A percentile compares a stretch with the other conserved stretches of the same genome.
Conservation (phyloP, 306 rosid genomes). For the Abrus pulchellus region DNA sequence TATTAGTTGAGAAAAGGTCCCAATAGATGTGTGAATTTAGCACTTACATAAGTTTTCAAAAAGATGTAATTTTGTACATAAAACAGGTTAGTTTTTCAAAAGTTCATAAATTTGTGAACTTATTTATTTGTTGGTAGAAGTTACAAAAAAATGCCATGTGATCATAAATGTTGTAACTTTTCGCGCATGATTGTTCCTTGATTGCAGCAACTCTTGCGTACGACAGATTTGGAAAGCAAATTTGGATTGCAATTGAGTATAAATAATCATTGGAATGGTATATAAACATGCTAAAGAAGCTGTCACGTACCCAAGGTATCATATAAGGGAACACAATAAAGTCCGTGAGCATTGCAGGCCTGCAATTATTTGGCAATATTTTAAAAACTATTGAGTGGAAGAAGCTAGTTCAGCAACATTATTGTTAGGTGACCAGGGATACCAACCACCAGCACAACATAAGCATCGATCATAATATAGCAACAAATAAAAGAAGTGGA, state of each 20-base stretch:
- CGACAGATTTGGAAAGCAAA: constrained; percentile 36
- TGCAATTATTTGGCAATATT: constrained; percentile 57
- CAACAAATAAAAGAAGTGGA: not conserved
- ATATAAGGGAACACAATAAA: constrained; percentile 93
- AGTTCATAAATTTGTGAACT: constrained; percentile 15
- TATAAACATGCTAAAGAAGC: constrained; percentile 43
- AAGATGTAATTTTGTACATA: not conserved
- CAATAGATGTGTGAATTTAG: constrained; percentile 16
- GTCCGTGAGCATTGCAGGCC: constrained; percentile 98
- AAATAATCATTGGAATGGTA: constrained; percentile 19
- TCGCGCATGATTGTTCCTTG: not conserved
- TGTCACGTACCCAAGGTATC: constrained; percentile 84
- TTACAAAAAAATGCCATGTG: constrained; percentile 10
- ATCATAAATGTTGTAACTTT: constrained; percentile 29
- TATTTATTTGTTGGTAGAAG: constrained; percentile 24
- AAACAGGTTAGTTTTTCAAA: constrained; percentile 20
- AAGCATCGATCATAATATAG: not conserved
- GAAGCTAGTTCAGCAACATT: constrained; percentile 34
- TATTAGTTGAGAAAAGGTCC: constrained; percentile 28
- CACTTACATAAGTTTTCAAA: constrained; percentile 8
- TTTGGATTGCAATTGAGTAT: constrained; percentile 24
- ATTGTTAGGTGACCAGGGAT: constrained; percentile 23
- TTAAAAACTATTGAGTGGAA: constrained; percentile 41
- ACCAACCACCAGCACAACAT: constrained; percentile 15
- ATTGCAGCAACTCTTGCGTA: constrained; percentile 16